Conservation (phyloP, 495 filamentous ascomycete species). For the Bacidia rubella region DNA sequence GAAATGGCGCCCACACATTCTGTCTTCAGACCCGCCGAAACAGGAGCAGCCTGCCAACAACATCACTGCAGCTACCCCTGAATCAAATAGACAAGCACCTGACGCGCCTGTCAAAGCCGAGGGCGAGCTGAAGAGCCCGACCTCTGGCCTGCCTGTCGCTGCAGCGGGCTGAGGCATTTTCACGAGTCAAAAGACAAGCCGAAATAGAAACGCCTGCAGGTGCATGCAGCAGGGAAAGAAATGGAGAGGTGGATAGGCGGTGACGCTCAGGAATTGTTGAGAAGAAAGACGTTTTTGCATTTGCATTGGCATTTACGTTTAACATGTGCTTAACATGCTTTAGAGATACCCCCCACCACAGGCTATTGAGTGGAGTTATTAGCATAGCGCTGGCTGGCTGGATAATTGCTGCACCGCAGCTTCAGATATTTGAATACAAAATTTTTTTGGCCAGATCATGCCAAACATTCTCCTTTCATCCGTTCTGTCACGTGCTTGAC, state of each 20-base stretch:
- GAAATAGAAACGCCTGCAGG: no score
- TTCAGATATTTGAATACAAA: no score
- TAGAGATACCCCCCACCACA: background rate
- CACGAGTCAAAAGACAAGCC: no score
- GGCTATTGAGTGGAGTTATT: no score
- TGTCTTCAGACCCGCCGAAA: slow-evolving; percentile 16
- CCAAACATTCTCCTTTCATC: no score
- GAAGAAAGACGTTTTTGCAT: background rate
- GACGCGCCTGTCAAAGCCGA: background rate
- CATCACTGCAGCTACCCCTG: slow-evolving; percentile 2
- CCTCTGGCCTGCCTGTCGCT: slow-evolving; percentile 10
- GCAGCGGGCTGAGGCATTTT: slow-evolving; percentile 12
- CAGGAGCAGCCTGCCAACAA: background rate
- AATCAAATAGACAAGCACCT: background rate
- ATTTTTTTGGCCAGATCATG: background rate
- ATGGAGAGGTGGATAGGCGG: no score
- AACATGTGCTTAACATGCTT: background rate
- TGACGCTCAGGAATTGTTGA: background rate
- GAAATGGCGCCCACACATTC: slow-evolving; percentile 36
- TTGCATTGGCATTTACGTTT: background rate
- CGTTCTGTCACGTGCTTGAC: no score
- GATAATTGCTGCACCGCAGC: no score
- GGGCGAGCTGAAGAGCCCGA: slow-evolving; percentile 8
- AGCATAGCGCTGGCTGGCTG: background rate
- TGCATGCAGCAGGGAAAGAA: no score